Conservation (phyloP, 2,329 filamentous ascomycete genomes). For the Penicillium decumbens region DNA sequence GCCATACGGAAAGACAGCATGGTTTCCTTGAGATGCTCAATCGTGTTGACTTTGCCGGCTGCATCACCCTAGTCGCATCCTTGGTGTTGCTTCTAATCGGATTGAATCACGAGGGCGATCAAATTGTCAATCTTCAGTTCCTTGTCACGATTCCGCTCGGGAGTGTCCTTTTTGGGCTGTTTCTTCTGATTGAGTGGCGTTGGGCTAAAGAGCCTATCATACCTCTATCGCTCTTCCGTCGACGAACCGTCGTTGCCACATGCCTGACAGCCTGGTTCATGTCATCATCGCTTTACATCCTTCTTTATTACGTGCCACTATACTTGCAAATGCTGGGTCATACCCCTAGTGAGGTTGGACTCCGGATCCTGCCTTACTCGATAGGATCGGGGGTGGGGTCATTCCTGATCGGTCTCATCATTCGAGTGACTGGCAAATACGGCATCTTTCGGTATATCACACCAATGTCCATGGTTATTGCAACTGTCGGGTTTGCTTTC, state of each 20-base stretch:
- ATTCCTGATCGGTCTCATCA: constrained; percentile 11
- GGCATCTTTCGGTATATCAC: constrained; percentile 6
- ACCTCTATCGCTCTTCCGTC: constrained; percentile 10
- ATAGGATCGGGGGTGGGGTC: constrained; percentile 11
- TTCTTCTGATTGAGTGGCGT: constrained; percentile 9
- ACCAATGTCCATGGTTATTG: constrained; percentile 2
- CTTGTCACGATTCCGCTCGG: constrained; percentile 3
- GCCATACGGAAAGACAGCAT: background rate
- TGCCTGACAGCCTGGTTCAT: constrained; percentile 16
- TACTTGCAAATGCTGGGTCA: constrained; percentile 12
- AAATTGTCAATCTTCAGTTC: background rate
- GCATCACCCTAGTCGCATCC: constrained; percentile 10
- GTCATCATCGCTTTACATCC: constrained; percentile 11
- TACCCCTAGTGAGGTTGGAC: constrained; percentile 11
- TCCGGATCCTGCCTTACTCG: constrained; percentile 11
- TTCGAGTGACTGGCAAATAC: constrained; percentile 10
- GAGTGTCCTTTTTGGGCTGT: background rate
- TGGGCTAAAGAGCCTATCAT: constrained; percentile 16
- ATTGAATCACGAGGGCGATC: constrained; percentile 10
- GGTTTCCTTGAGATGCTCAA: background rate
- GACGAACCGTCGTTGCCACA: constrained; percentile 9
- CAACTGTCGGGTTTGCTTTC: constrained; percentile 2
- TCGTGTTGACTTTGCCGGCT: constrained; percentile 13
- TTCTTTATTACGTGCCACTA: constrained; percentile 13
- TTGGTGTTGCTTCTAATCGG: constrained; percentile 10